phyloP scores from a whole-genome alignment of 2,329 filamentous ascomycete species.

The Phyllosticta capitalensis region DNA sequence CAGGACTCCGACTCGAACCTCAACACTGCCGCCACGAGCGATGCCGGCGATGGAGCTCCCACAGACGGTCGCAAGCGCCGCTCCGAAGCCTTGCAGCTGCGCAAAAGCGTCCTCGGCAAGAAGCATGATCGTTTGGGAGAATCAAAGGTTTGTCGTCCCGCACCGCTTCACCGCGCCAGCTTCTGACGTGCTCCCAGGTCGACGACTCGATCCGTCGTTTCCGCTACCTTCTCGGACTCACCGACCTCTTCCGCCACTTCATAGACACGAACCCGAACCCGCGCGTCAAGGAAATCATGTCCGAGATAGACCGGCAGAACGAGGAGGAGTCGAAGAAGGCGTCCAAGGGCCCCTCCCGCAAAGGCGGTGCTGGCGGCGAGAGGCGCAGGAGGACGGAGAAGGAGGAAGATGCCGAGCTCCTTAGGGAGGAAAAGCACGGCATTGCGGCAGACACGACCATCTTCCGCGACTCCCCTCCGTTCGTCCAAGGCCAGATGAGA shows the following conservation, averaged over 20 bases:
- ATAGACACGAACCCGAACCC: constrained; percentile 97
- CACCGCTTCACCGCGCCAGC: background rate
- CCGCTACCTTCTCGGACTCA: constrained; percentile 86
- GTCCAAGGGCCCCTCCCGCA: constrained; percentile 66
- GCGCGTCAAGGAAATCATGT: constrained; percentile 86
- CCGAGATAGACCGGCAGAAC: constrained; percentile 90
- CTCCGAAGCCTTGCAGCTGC: constrained; percentile 78
- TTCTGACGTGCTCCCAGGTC: constrained; percentile 46
- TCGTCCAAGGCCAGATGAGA: constrained; percentile 79
- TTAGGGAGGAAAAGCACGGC: constrained; percentile 79
- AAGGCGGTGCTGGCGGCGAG: constrained; percentile 73
- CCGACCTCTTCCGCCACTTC: constrained; percentile 96
- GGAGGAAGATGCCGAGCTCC: constrained; percentile 87
- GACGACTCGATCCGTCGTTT: constrained; percentile 93
- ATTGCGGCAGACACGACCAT: constrained; percentile 70
- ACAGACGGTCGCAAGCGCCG: constrained; percentile 74
- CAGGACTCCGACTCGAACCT: constrained; percentile 58
- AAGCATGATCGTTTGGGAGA: constrained; percentile 89
- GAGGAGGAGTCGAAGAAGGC: constrained; percentile 57
- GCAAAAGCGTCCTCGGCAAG: constrained; percentile 86
- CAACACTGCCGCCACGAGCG: constrained; percentile 69
- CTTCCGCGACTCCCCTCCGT: constrained; percentile 89
- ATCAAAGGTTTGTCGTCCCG: constrained; percentile 61
- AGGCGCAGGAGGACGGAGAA: constrained; percentile 85
- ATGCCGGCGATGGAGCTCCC: constrained; percentile 60